phyloP scores from a whole-genome alignment of 2,329 filamentous ascomycete species.

The Cladosporium sp. region DNA sequence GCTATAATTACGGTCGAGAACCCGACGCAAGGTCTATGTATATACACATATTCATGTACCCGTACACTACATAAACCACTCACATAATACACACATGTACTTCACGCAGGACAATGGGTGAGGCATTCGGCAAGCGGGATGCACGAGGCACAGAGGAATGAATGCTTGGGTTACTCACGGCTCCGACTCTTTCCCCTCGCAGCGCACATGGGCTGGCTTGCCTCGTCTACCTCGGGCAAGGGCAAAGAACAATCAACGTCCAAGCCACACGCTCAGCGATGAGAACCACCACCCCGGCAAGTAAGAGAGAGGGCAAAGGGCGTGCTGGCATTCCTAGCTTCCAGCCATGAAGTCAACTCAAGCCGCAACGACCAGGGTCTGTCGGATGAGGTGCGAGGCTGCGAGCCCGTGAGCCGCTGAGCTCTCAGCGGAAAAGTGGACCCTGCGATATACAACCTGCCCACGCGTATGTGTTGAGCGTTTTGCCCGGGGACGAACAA shows the following conservation, averaged over 20 bases:
- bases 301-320: slow-evolving; percentile 2
- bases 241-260: neutral
- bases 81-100: too few species aligned
- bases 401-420: slow-evolving; percentile 10
- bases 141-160: too few species aligned
- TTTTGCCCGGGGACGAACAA: neutral
- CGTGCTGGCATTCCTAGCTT: slow-evolving; percentile 13
- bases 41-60: neutral
- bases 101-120: slow-evolving; percentile 7
- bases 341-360: slow-evolving; percentile 13
- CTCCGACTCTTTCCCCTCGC: too few species aligned
- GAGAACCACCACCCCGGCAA: neutral
- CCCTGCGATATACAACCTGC: slow-evolving; percentile 2
- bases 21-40: neutral
- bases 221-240: neutral
- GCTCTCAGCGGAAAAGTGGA: slow-evolving; percentile 11
- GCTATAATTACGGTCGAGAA: too few species aligned
- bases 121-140: neutral
- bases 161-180: too few species aligned
- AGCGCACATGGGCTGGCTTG: too few species aligned
- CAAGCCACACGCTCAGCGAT: slow-evolving; percentile 12
- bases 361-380: slow-evolving; percentile 8
- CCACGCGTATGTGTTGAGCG: slow-evolving; percentile 9
- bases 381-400: slow-evolving; percentile 6
- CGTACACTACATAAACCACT: neutral